Conservation (phyloP, 2,329 filamentous ascomycete species). For the Fonsecaea monophora region DNA sequence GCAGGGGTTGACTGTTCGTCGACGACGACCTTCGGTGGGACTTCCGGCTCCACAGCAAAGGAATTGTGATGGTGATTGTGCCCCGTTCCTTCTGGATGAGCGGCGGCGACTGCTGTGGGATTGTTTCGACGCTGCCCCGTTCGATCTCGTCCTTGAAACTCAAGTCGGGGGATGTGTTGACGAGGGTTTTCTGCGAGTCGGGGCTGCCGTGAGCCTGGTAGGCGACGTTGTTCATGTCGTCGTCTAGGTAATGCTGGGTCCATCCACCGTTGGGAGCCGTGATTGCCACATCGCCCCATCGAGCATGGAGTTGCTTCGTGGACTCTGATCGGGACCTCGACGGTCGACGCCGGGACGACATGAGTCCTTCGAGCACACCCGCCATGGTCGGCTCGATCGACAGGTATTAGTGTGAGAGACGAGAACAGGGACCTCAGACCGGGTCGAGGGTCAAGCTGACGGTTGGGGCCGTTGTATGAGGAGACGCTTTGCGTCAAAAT, state of each 20-base stretch:
- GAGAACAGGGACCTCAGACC: background rate
- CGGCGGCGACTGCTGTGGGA: conserved; percentile 19
- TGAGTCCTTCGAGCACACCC: conserved; percentile 30
- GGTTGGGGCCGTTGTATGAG: conserved; percentile 4
- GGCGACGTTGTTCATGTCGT: conserved; percentile 20
- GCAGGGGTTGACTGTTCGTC: background rate
- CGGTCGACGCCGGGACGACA: conserved; percentile 27
- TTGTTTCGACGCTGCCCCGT: conserved; percentile 9
- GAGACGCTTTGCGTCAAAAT: conserved; percentile 14
- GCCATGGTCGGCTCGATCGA: conserved; percentile 25
- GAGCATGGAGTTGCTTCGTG: conserved; percentile 44
- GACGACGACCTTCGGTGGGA: conserved; percentile 32
- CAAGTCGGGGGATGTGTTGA: conserved; percentile 31
- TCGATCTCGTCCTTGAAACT: conserved; percentile 20
- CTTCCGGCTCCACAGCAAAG: conserved; percentile 36
- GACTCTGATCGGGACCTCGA: conserved; percentile 33
- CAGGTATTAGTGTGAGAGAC: background rate
- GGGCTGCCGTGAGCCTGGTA: conserved; percentile 32
- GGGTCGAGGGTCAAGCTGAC: background rate
- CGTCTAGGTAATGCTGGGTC: conserved; percentile 41
- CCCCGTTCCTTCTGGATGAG: conserved; percentile 29
- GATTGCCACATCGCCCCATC: conserved; percentile 52
- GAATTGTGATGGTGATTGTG: conserved; percentile 36
- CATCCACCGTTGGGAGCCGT: conserved; percentile 51
- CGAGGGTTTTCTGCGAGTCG: conserved; percentile 35